Percentiles rank a stretch among this genome's conserved stretches.
phyloP scores from a whole-genome alignment of 768 basidiomycete species.

The Trametes coccinea region DNA sequence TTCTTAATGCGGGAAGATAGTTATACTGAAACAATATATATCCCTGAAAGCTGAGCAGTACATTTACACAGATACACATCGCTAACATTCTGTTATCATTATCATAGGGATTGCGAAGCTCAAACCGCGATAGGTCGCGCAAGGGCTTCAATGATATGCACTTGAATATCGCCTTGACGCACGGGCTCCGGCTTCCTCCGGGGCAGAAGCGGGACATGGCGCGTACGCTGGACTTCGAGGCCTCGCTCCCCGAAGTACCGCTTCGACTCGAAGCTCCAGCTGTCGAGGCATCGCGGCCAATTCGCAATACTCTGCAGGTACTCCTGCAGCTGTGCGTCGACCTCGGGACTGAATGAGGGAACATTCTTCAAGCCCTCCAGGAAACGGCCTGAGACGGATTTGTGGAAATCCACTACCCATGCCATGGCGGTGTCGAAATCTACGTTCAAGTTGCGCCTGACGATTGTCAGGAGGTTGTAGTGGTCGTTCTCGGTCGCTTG shows the following conservation, averaged over 20 bases:
- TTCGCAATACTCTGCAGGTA: slow-evolving; percentile 32
- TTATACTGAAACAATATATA: no score
- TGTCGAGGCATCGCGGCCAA: slow-evolving; percentile 30
- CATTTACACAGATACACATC: no score
- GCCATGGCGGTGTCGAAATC: slow-evolving; percentile 23
- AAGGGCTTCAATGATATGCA: slow-evolving; percentile 12
- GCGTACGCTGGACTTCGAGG: slow-evolving; percentile 25
- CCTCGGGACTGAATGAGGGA: slow-evolving; percentile 31
- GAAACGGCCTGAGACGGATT: slow-evolving; percentile 22
- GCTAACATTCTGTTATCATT: no score
- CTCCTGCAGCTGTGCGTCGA: slow-evolving; percentile 28
- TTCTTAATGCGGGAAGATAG: no score
- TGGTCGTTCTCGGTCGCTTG: slow-evolving; percentile 30
- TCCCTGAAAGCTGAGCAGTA: no score
- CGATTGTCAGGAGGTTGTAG: slow-evolving; percentile 32
- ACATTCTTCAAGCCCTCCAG: slow-evolving; percentile 25
- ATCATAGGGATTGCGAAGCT: background rate
- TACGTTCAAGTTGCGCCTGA: slow-evolving; percentile 26
- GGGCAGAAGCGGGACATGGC: slow-evolving; percentile 22
- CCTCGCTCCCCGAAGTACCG: slow-evolving; percentile 36
- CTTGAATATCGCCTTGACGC: slow-evolving; percentile 1
- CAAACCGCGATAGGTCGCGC: background rate
- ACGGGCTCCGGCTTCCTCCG: background rate
- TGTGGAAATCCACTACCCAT: slow-evolving; percentile 24
- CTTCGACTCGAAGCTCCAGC: slow-evolving; percentile 35